Evolutionary conservation across 495 filamentous ascomycete species (phyloP), one percentile per base, ranked within the genome.

Genomic region (Xylaria flabelliformis): DNA sequence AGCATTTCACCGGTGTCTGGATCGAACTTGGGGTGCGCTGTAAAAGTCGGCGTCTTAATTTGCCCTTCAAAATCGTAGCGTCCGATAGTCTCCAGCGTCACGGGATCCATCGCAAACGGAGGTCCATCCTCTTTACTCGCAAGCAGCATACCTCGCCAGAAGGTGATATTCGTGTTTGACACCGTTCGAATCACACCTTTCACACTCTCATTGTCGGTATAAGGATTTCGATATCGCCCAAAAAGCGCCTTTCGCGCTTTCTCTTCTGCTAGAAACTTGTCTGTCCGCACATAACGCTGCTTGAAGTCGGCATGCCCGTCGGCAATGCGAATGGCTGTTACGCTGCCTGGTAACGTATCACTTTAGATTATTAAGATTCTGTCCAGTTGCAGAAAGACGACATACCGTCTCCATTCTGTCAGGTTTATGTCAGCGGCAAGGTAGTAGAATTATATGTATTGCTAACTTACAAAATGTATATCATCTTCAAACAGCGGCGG

Each of bases 1-100:
- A 89, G 70, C 82, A 90, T 83, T 75, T 91, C 89, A 13, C 85
- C 84, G 1, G 85, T 90, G 17, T 78, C 79, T 0, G 88, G 89
- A 70, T 90, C 88, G 62, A 89, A 80, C 74, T 91, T 91, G 0
- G 89, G 89, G 72, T 91, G 89, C 1, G 89, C 89, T 0, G 88
- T 88, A 70, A 91, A 90, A 0, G 87, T 89, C 8, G 85, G 80
- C 15, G 78, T 80, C 0, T 75, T 72, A 15, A 90, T 78, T 77
- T 90, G 88, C 3, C 88, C 88, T 63, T 88, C 88, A 58, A 90
- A 91, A 66, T 86, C 82, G 73, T 87, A 85, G 4, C 82, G 73
- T 0, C 87, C 86, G 58, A 83, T 82, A 1, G 88, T 90, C 73
- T 88, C 87, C 2, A 90, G 77, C 2, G 86, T 88, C 3, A 78